Conservation (phyloP, 495 filamentous ascomycete genomes). For the Podospora conica region DNA sequence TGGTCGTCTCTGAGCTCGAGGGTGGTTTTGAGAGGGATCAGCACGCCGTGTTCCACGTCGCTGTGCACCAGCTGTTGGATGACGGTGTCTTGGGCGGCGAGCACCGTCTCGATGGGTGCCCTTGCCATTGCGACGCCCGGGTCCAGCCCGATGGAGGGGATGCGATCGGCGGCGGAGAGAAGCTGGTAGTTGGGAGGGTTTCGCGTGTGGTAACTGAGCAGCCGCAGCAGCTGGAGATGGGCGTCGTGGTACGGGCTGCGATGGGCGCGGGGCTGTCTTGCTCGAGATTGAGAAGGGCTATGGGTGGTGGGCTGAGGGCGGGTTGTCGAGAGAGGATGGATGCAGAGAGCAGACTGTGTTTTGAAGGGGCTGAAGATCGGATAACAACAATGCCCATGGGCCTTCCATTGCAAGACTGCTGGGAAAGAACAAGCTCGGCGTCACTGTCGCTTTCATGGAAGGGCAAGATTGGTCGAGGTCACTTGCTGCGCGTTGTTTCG, state of each 20-base stretch:
- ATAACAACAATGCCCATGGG: slow-evolving; percentile 14
- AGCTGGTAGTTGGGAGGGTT: not conserved
- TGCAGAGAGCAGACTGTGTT: not conserved
- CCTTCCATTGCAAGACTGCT: slow-evolving; percentile 4
- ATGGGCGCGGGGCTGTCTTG: not conserved
- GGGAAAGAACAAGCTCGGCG: slow-evolving; percentile 24
- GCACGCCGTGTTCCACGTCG: slow-evolving; percentile 31
- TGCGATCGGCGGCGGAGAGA: not conserved
- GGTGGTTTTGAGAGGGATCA: slow-evolving; percentile 52
- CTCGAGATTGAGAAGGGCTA: not conserved
- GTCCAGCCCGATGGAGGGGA: not conserved
- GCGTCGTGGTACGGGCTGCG: not conserved
- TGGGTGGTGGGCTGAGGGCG: not conserved
- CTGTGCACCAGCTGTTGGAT: slow-evolving; percentile 25
- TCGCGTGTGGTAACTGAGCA: not conserved
- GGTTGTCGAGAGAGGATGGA: not conserved
- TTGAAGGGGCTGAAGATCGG: not conserved
- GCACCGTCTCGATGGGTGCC: slow-evolving; percentile 17
- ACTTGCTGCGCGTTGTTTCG: not conserved
- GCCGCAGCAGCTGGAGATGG: not conserved
- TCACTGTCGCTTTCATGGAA: not conserved
- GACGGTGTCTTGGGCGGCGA: slow-evolving; percentile 26
- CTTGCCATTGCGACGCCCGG: slow-evolving; percentile 21
- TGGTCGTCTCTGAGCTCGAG: slow-evolving; percentile 48
- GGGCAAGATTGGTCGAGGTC: slow-evolving; percentile 12